phyloP scores from a whole-genome alignment of 2,329 filamentous ascomycete species.

The Raffaelea arxii region DNA sequence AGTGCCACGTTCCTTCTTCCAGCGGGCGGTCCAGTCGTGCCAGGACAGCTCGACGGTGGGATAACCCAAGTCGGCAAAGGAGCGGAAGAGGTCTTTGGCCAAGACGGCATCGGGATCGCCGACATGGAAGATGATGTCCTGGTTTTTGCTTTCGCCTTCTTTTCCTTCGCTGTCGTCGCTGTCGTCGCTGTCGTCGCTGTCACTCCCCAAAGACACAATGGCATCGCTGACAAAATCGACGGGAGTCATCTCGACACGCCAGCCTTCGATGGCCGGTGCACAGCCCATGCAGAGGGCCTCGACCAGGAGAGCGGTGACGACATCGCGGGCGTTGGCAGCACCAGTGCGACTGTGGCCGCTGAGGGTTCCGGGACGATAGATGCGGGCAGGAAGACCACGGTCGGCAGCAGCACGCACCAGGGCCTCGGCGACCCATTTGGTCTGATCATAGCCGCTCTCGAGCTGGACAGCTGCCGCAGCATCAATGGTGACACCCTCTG shows the following conservation, averaged over 20 bases:
- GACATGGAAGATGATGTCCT: slow-evolving; percentile 60
- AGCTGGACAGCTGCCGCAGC: slow-evolving; percentile 58
- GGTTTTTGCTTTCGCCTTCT: too few species aligned
- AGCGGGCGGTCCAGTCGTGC: slow-evolving; percentile 65
- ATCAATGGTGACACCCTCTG: slow-evolving; percentile 57
- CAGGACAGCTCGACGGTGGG: slow-evolving; percentile 55
- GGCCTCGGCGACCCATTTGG: slow-evolving; percentile 73
- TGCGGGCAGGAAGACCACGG: slow-evolving; percentile 59
- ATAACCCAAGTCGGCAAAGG: slow-evolving; percentile 59
- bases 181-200: neutral
- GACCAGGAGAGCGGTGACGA: slow-evolving; percentile 65
- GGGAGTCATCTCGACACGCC: slow-evolving; percentile 76
- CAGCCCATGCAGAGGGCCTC: slow-evolving; percentile 66
- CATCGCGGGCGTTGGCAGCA: slow-evolving; percentile 68
- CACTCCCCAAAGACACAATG: slow-evolving; percentile 57
- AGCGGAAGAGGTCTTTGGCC: slow-evolving; percentile 55
- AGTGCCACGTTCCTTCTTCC: slow-evolving; percentile 47
- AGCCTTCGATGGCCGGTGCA: slow-evolving; percentile 60
- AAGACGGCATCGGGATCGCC: slow-evolving; percentile 63
- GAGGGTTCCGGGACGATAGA: slow-evolving; percentile 68
- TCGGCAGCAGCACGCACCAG: slow-evolving; percentile 60
- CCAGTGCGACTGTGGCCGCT: slow-evolving; percentile 68
- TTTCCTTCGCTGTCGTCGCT: slow-evolving; percentile 38
- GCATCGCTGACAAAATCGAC: slow-evolving; percentile 72
- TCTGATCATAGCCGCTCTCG: slow-evolving; percentile 66